phyloP scores from a whole-genome alignment of 2,329 filamentous ascomycete genomes.

The Atkinsonella hypoxylon region DNA sequence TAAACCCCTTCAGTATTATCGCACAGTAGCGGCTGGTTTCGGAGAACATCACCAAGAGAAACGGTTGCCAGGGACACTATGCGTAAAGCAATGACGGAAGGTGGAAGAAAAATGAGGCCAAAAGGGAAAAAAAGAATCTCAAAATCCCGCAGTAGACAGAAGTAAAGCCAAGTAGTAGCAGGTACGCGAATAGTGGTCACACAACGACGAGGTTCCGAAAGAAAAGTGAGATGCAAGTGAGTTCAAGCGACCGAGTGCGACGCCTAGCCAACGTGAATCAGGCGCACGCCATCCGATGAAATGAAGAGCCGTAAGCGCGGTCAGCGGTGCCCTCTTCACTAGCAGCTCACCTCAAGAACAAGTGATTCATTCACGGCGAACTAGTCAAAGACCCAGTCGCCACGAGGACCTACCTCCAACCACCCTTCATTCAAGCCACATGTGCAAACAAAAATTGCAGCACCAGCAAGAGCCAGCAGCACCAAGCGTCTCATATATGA shows the following conservation, averaged over 20 bases:
- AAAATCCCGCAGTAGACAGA: not conserved
- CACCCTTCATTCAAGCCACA: too few relatives aligned
- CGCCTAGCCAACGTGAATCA: not conserved
- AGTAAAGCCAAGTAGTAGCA: not conserved
- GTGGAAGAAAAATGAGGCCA: not conserved
- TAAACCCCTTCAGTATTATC: not conserved
- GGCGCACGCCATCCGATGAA: not conserved
- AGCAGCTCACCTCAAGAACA: not conserved
- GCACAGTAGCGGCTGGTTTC: not conserved
- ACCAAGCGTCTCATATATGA: not conserved
- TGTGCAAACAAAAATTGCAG: not conserved
- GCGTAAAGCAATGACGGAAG: not conserved
- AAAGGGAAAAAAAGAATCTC: not conserved
- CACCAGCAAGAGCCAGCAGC: not conserved
- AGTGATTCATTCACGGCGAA: not conserved
- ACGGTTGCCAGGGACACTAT: not conserved
- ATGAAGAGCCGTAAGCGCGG: not conserved
- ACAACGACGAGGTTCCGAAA: not conserved
- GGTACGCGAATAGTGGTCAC: not conserved
- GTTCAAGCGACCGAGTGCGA: not conserved
- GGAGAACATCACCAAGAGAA: not conserved
- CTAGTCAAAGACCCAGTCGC: not conserved
- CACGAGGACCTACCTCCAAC: not conserved
- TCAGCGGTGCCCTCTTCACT: not conserved
- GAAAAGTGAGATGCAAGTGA: conserved; percentile 2